Evolutionary conservation across 345 rosid species (phyloP), one percentile per base, ranked within the genome.

Genomic region (Eucalyptus polyanthemos): DNA sequence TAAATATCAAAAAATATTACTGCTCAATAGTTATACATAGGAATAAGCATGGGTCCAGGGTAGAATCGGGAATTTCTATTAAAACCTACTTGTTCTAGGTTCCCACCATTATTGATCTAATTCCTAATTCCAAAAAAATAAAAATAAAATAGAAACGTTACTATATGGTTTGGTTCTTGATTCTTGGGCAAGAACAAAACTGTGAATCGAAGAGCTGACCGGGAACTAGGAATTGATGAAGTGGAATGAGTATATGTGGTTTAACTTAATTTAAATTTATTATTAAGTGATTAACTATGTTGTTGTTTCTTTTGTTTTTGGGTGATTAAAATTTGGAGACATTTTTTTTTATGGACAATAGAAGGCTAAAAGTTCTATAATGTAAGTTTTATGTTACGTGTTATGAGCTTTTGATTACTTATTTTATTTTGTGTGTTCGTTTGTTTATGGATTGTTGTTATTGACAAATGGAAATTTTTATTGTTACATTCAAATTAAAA

Each of bases 121-220:
- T 51, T 51, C 54, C 11, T 22, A 9, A 24, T 56, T 56, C 29
- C 2, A 9, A 56, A 56, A 2, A 21, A 56, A 22, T 1, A 22
- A 56, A 9, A 37, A 37, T 4, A 2, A 54, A 22, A 22, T 4
- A 22, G 1, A 56, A 56, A 5, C 3, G 2, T 9, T 56, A 1
- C 1, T 56, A 5, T 56, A 13, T 4, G 4, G 62, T 22, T 56
- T 4, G 4, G 11, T 22, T 21, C 9, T 51, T 0, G 4, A 51
- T 51, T 51, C 22, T 3, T 51, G 9, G 54, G 8, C 17, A 51
- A 3, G 54, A 56, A 9, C 27, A 5, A 22, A 56, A 56, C 1
- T 2, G 2, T 22, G 5, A 56, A 56, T 22, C 2, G 5, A 56
- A 56, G 62, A 56, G 24, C 4, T 51, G 1, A 50, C 2, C 6